phyloP scores from a whole-genome alignment of 148 eudicot genomes.

The Salicornia ramosissima region DNA sequence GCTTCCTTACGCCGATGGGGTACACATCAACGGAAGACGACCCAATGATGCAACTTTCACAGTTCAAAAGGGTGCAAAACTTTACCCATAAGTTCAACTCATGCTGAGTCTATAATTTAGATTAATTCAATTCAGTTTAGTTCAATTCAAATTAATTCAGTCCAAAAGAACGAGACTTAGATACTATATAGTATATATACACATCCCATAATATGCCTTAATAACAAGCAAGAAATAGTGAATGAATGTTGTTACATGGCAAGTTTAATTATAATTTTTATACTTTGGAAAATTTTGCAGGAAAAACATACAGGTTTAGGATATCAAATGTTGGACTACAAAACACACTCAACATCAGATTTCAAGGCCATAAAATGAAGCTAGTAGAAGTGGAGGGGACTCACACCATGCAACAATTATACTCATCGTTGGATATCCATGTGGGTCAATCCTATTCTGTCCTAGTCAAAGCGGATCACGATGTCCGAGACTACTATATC shows the following conservation, averaged over 20 bases:
- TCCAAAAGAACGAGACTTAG: too few relatives aligned
- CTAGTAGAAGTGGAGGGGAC: conserved; percentile 88
- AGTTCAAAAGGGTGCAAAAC: conserved; percentile 49
- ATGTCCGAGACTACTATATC: conserved; percentile 57
- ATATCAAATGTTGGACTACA: conserved; percentile 79
- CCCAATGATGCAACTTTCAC: conserved; percentile 44
- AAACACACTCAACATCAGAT: conserved; percentile 59
- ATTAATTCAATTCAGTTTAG: too few relatives aligned
- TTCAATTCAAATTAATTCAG: too few relatives aligned
- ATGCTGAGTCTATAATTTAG: too few relatives aligned
- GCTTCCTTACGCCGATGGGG: conserved; percentile 53
- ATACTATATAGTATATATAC: not conserved
- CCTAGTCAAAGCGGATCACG: conserved; percentile 55
- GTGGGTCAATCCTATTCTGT: conserved; percentile 86
- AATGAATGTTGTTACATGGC: too few relatives aligned
- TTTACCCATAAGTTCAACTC: too few relatives aligned
- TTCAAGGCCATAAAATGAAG: conserved; percentile 67
- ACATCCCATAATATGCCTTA: too few relatives aligned
- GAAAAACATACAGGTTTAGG: conserved; percentile 75
- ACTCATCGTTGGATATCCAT: conserved; percentile 70
- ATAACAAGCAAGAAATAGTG: too few relatives aligned
- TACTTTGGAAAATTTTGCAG: conserved; percentile 26
- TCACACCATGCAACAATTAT: conserved; percentile 57
- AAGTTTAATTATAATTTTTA: too few relatives aligned
- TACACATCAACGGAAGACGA: conserved; percentile 62